Evolutionary conservation across 345 rosid species (phyloP).

Genomic region (Salix arbutifolia): DNA sequence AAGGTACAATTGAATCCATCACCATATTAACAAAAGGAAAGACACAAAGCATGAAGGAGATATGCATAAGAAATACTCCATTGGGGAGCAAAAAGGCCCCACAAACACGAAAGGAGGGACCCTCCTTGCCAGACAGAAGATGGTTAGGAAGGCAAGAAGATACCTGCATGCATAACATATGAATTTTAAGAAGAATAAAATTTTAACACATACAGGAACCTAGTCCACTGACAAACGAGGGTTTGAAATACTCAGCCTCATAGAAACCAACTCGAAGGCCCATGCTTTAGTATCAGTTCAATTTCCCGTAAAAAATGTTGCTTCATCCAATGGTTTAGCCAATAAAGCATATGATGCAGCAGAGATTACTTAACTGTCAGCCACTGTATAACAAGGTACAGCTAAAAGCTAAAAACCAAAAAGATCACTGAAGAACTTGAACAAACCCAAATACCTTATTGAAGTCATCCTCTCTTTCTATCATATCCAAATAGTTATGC

Average conservation of each 20-base stretch:
- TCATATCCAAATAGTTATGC: slow-evolving; percentile 83
- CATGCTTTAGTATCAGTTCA: slow-evolving; percentile 95
- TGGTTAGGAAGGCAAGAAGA: slow-evolving; percentile 90
- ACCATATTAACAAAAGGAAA: slow-evolving; percentile 21
- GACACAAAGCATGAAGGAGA: slow-evolving; percentile 61
- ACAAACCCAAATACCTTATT: slow-evolving; percentile 71
- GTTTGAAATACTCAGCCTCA: slow-evolving; percentile 95
- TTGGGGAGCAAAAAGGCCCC: slow-evolving; percentile 83
- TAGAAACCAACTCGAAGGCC: slow-evolving; percentile 84
- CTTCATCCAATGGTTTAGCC: slow-evolving; percentile 99
- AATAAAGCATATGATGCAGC: slow-evolving; percentile 93
- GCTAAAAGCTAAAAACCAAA: slow-evolving; percentile 58
- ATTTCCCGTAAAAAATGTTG: slow-evolving; percentile 86
- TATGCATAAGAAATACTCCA: slow-evolving; percentile 87
- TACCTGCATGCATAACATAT: slow-evolving; percentile 97
- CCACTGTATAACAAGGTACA: slow-evolving; percentile 50
- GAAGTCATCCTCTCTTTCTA: slow-evolving; percentile 76
- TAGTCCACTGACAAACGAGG: slow-evolving; percentile 72
- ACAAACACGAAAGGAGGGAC: slow-evolving; percentile 75
- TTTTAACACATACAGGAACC: slow-evolving; percentile 58
- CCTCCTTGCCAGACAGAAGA: slow-evolving; percentile 97
- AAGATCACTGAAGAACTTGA: slow-evolving; percentile 30
- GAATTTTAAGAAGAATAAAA: slow-evolving; percentile 61
- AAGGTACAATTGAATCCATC: slow-evolving; percentile 2
- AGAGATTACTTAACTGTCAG: slow-evolving; percentile 89